Percentiles rank a stretch among this genome's conserved stretches.
These are phyloP conservation scores for Carex cristatella DNA, from an alignment of 176 grass and related monocot species.

Conservation along the genomic window DNA sequence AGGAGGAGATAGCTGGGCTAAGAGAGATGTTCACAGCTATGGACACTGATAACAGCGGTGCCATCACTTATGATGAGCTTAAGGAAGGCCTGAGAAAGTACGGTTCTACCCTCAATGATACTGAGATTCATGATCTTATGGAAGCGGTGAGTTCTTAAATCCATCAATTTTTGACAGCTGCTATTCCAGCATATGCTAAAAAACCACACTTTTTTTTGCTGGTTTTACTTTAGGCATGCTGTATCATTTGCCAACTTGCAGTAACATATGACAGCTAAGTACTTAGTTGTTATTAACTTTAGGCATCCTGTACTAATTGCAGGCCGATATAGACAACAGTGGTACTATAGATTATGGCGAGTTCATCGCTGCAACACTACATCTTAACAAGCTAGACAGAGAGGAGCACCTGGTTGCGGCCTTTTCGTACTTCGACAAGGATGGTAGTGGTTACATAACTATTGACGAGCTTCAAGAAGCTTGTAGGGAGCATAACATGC, in stretches of 20 bases:
- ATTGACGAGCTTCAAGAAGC: conserved; percentile 95
- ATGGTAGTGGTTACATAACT: conserved; percentile 95
- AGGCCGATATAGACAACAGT: conserved; percentile 97
- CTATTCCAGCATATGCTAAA: not conserved
- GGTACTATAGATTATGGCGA: conserved; percentile 96
- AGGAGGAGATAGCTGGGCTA: conserved; percentile 98
- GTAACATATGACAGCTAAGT: not conserved
- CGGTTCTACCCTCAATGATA: conserved; percentile 95
- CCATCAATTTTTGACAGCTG: not conserved
- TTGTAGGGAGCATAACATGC: conserved; percentile 96
- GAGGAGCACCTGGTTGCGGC: conserved; percentile 94
- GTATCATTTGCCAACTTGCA: not conserved
- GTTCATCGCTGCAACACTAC: conserved; percentile 98
- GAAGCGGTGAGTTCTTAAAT: conserved; percentile 62
- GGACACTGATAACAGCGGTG: conserved; percentile 95
- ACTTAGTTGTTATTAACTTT: too few species aligned
- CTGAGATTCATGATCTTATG: conserved; percentile 98
- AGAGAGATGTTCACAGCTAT: conserved; percentile 98
- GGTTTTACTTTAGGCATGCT: not conserved
- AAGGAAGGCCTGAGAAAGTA: conserved; percentile 90
- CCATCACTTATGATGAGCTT: conserved; percentile 96
- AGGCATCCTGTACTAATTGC: conserved; percentile 12
- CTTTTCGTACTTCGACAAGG: conserved; percentile 98
- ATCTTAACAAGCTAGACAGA: conserved; percentile 95
- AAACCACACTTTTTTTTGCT: not conserved